phyloP scores from a whole-genome alignment of 2,329 filamentous ascomycete genomes.

The Hypoxylon sp. region DNA sequence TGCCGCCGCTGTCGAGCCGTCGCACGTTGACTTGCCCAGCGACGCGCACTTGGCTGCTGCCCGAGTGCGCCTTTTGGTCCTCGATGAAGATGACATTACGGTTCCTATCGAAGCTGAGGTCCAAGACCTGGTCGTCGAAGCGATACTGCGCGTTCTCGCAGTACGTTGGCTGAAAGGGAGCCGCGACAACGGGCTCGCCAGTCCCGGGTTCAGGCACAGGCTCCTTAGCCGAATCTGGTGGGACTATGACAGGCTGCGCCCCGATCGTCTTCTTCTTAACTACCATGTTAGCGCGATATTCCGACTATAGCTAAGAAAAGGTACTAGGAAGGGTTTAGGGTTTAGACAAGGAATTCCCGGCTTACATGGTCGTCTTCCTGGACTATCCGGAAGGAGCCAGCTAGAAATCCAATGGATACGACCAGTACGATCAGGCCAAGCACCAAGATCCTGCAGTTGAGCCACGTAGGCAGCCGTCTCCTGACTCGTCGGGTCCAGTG shows the following conservation, averaged over 20 bases:
- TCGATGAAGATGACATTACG: conserved; percentile 61
- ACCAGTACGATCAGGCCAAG: conserved; percentile 53
- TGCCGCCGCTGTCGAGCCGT: conserved; percentile 53
- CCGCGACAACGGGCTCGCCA: conserved; percentile 28
- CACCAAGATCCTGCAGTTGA: conserved; percentile 51
- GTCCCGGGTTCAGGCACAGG: conserved; percentile 27
- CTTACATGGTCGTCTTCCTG: conserved; percentile 50
- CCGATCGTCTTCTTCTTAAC: conserved; percentile 46
- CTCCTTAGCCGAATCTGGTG: conserved; percentile 32
- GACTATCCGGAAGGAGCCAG: conserved; percentile 48
- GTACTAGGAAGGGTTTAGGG: background rate
- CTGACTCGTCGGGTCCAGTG: conserved; percentile 49
- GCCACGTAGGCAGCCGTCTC: conserved; percentile 51
- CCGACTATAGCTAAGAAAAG: conserved; percentile 1
- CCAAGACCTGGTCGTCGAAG: conserved; percentile 52
- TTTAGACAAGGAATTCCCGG: background rate
- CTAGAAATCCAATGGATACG: conserved; percentile 54
- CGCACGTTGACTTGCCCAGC: conserved; percentile 64
- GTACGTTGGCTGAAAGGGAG: conserved; percentile 45
- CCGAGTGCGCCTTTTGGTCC: conserved; percentile 49
- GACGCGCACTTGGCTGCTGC: conserved; percentile 57
- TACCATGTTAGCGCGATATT: conserved; percentile 25
- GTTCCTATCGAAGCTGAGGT: conserved; percentile 56
- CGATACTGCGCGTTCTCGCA: conserved; percentile 50
- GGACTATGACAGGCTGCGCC: conserved; percentile 36